These are phyloP conservation scores for Streptanthus diversifolius DNA, from an alignment of 345 rosid species.

Conservation along the genomic window DNA sequence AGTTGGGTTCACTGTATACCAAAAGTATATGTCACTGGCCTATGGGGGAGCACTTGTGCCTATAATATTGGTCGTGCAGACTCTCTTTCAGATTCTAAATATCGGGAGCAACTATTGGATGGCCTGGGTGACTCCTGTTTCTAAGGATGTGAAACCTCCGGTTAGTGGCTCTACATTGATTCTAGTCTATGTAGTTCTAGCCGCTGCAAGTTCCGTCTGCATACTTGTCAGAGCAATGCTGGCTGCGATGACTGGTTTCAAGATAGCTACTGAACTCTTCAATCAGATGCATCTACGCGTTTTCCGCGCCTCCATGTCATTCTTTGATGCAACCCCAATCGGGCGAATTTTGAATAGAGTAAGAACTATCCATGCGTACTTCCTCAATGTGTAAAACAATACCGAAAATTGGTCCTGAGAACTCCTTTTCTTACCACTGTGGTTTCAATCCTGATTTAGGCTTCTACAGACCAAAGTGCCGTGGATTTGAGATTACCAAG, in stretches of 20 bases:
- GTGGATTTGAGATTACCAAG: conserved; percentile 52
- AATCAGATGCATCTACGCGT: conserved; percentile 51
- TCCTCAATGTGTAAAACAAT: not conserved
- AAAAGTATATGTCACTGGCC: conserved; percentile 60
- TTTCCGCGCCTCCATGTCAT: conserved; percentile 72
- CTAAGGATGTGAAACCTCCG: conserved; percentile 40
- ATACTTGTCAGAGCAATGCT: conserved; percentile 47
- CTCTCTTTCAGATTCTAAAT: conserved; percentile 59
- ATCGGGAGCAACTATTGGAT: conserved; percentile 85
- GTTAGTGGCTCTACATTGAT: conserved; percentile 44
- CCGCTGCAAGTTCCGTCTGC: conserved; percentile 54
- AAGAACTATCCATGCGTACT: conserved; percentile 20
- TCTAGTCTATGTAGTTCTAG: conserved; percentile 48
- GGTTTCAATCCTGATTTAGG: conserved; percentile 44
- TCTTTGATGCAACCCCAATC: conserved; percentile 74
- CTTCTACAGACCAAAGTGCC: conserved; percentile 77
- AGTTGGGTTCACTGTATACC: conserved; percentile 59
- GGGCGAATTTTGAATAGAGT: conserved; percentile 68
- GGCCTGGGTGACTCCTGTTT: conserved; percentile 68
- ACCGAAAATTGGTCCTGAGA: not conserved
- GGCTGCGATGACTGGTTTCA: conserved; percentile 50
- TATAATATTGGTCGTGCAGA: conserved; percentile 49
- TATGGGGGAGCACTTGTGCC: conserved; percentile 73
- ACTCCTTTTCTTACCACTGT: conserved; percentile 6
- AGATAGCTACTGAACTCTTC: conserved; percentile 65